Evolutionary conservation across 2,329 filamentous ascomycete species (phyloP).

Genomic region (Xylaria polymorpha): DNA sequence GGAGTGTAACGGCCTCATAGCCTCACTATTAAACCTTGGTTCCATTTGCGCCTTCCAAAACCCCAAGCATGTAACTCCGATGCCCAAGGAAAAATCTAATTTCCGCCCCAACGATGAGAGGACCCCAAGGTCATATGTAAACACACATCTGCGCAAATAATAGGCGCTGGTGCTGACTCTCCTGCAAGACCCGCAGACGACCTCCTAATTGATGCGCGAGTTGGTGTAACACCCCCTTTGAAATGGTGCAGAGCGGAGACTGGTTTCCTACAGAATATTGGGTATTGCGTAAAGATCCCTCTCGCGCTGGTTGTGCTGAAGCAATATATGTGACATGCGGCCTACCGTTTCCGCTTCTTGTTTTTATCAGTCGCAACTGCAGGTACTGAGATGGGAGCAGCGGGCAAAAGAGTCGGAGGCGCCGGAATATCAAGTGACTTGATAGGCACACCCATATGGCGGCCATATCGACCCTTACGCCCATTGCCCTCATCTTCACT

Average conservation of each 20-base stretch:
- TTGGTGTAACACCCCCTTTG: constrained; percentile 13
- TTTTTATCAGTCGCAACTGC: constrained; percentile 63
- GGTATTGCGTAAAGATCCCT: constrained; percentile 5
- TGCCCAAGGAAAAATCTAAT: constrained; percentile 40
- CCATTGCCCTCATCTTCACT: constrained; percentile 98
- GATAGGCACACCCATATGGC: constrained; percentile 75
- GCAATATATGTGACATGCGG: constrained; percentile 21
- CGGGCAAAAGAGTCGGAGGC: constrained; percentile 52
- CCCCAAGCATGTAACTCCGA: constrained; percentile 41
- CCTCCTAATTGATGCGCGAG: neutral
- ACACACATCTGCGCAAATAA: constrained; percentile 16
- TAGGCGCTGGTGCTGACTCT: constrained; percentile 3
- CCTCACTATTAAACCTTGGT: constrained; percentile 46
- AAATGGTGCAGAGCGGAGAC: constrained; percentile 22
- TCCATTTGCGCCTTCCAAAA: constrained; percentile 43
- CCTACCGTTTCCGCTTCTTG: constrained; percentile 71
- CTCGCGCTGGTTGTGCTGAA: neutral
- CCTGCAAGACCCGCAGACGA: neutral
- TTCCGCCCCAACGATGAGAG: constrained; percentile 28
- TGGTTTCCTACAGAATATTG: constrained; percentile 11
- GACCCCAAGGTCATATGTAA: constrained; percentile 32
- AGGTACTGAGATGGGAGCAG: constrained; percentile 58
- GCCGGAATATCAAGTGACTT: constrained; percentile 64
- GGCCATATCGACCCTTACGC: constrained; percentile 89
- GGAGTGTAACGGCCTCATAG: constrained; percentile 46